Conservation (phyloP, 371 early-diverging fungal genomes). For the Choanephora cucurbitarum region DNA sequence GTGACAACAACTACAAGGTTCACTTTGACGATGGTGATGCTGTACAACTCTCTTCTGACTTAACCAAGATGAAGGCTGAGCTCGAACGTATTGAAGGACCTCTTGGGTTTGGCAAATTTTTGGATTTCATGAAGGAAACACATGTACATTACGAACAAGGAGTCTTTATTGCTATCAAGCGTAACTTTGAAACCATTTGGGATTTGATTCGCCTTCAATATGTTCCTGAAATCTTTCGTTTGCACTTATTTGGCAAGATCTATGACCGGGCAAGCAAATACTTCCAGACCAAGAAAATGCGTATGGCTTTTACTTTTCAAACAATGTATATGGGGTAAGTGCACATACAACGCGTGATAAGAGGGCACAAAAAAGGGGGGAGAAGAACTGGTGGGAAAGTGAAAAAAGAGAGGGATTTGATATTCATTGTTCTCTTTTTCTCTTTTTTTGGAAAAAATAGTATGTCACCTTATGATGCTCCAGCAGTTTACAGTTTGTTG, state of each 20-base stretch:
- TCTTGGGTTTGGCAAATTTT: conserved; percentile 44
- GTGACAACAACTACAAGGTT: conserved; percentile 65
- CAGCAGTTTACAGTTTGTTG: conserved; percentile 63
- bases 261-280: conserved; percentile 53
- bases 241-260: conserved; percentile 54
- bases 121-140: conserved; percentile 54
- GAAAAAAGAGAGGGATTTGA: neutral
- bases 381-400: neutral
- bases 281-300: conserved; percentile 60
- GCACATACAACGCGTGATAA: neutral
- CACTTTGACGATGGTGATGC: conserved; percentile 59
- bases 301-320: conserved; percentile 71
- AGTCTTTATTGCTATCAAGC: conserved; percentile 48
- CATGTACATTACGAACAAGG: conserved; percentile 58
- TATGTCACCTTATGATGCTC: conserved; percentile 70
- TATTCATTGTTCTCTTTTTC: conserved; percentile 9
- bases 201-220: conserved; percentile 48
- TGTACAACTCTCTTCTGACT: conserved; percentile 53
- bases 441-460: conserved; percentile 35
- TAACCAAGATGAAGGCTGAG: conserved; percentile 54
- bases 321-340: conserved; percentile 61
- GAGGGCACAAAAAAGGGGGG: neutral
- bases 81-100: conserved; percentile 58
- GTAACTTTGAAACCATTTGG: conserved; percentile 56
- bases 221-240: conserved; percentile 42